These are phyloP conservation scores for Chaetothyriales sp. DNA, from an alignment of 2,329 filamentous ascomycete genomes.

Conservation along the genomic window DNA sequence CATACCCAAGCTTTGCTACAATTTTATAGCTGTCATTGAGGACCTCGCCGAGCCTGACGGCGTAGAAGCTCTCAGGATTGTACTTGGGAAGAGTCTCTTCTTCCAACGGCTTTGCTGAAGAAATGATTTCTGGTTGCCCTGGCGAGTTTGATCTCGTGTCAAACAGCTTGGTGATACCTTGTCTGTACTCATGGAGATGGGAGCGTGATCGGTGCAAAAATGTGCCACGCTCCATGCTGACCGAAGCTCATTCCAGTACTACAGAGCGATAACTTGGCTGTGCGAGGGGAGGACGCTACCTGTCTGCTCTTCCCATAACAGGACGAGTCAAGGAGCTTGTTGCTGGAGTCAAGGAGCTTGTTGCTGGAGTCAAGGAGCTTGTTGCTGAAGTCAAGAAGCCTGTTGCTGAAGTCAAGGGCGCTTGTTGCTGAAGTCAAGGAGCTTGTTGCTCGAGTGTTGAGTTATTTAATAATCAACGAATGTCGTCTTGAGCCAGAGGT, in stretches of 20 bases:
- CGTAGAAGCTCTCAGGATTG: constrained; percentile 25
- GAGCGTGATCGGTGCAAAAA: neutral
- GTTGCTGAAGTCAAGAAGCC: neutral
- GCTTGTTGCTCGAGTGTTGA: too few species aligned
- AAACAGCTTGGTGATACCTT: neutral
- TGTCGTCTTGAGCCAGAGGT: neutral
- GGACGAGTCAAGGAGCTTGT: neutral
- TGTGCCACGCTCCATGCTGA: neutral
- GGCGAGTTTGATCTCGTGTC: neutral
- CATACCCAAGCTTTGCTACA: constrained; percentile 30
- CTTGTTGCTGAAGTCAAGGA: too few species aligned
- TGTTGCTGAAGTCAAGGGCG: neutral
- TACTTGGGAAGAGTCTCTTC: constrained; percentile 29
- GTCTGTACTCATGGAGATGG: neutral
- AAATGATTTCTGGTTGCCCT: constrained; percentile 11
- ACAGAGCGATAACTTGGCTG: neutral
- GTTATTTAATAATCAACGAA: neutral
- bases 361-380: neutral
- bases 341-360: neutral
- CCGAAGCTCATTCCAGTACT: neutral
- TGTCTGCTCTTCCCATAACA: neutral
- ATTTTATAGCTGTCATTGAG: constrained; percentile 27
- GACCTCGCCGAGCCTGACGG: constrained; percentile 27
- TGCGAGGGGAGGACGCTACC: neutral
- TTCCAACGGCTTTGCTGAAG: constrained; percentile 22